These are phyloP conservation scores for Tricholoma matsutake DNA, from an alignment of 768 basidiomycete genomes.

Conservation along the genomic window DNA sequence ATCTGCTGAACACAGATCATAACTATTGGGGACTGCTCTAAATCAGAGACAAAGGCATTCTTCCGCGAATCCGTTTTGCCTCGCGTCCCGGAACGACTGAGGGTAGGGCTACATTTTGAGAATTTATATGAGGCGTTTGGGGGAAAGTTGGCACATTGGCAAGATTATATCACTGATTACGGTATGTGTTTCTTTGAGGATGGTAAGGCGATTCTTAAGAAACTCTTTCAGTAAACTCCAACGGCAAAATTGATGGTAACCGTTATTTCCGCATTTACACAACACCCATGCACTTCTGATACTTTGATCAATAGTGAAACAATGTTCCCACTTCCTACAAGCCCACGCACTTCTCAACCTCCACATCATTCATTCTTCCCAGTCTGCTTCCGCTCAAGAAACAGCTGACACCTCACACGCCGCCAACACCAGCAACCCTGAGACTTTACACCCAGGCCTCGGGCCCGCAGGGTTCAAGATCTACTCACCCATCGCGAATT, in stretches of 20 bases:
- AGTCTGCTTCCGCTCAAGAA: slow-evolving; percentile 39
- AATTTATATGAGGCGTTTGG: slow-evolving; percentile 76
- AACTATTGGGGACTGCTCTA: slow-evolving; percentile 77
- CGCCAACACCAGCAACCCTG: slow-evolving; percentile 37
- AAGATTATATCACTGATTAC: slow-evolving; percentile 76
- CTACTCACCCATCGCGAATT: slow-evolving; percentile 45
- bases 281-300: neutral
- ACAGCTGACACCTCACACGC: slow-evolving; percentile 28
- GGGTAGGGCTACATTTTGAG: slow-evolving; percentile 61
- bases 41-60: slow-evolving; percentile 63
- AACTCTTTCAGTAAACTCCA: slow-evolving; percentile 58
- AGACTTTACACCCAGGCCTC: slow-evolving; percentile 55
- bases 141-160: slow-evolving; percentile 81
- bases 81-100: slow-evolving; percentile 64
- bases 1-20: neutral
- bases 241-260: slow-evolving; percentile 70
- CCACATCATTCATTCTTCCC: slow-evolving; percentile 83
- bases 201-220: neutral
- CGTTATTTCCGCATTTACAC: neutral
- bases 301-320: slow-evolving; percentile 49
- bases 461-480: slow-evolving; percentile 63
- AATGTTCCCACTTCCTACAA: slow-evolving; percentile 82
- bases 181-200: slow-evolving; percentile 36
- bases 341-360: slow-evolving; percentile 81
- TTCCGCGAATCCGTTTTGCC: slow-evolving; percentile 64